These are phyloP conservation scores for Rhizopus arrhizus DNA, from an alignment of 371 early-diverging fungal species.

Conservation along the genomic window DNA sequence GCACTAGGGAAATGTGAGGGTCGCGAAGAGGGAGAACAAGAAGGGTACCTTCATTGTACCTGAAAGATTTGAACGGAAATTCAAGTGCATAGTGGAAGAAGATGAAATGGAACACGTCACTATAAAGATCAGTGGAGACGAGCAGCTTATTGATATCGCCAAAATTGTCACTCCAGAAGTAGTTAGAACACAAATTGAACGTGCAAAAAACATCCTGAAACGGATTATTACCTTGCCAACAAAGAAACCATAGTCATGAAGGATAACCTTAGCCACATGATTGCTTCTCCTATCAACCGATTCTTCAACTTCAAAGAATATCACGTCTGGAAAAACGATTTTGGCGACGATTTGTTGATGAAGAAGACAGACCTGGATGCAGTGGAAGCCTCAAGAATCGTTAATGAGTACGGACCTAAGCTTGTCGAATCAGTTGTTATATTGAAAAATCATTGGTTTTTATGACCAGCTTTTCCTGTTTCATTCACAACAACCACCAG, in stretches of 20 bases:
- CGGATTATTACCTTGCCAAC: conserved; percentile 13
- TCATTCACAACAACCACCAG: conserved; percentile 8
- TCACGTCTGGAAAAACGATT: conserved; percentile 8
- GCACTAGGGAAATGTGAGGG: no score
- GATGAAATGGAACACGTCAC: conserved; percentile 12
- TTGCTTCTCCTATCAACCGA: conserved; percentile 18
- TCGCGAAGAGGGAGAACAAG: no score
- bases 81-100: conserved; percentile 18
- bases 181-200: conserved; percentile 8
- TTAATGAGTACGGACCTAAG: conserved; percentile 11
- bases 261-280: conserved; percentile 9
- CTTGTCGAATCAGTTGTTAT: conserved; percentile 17
- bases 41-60: conserved; percentile 15
- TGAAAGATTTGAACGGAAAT: conserved; percentile 17
- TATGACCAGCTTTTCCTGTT: conserved; percentile 12
- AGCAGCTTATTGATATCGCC: conserved; percentile 6
- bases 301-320: conserved; percentile 15
- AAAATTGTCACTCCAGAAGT: conserved; percentile 17
- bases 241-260: conserved; percentile 10
- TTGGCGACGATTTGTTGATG: conserved; percentile 13
- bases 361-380: conserved; percentile 11
- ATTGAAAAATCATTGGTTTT: conserved; percentile 9
- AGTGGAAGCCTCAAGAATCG: conserved; percentile 8
- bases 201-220: conserved; percentile 5
- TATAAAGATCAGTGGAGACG: conserved; percentile 12